A percentile compares a stretch with the other conserved stretches of the same genome.
Conservation (phyloP, 129 eudicot species). For the Calendula officinalis region DNA sequence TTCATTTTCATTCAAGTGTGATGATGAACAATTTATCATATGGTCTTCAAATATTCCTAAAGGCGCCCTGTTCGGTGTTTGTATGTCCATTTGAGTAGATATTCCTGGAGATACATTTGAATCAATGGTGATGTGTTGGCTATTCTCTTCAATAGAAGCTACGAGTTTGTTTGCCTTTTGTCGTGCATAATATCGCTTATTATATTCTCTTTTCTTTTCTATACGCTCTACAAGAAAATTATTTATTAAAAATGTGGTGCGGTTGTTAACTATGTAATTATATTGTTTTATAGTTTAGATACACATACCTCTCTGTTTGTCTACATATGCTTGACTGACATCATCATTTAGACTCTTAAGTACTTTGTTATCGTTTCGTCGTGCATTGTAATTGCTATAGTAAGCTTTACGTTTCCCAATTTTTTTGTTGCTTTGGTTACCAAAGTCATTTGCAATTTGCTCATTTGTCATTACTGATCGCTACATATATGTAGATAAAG, state of each 20-base stretch:
- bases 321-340: too few species aligned
- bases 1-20: not conserved
- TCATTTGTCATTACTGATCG: not conserved
- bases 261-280: not conserved
- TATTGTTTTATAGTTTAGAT: not conserved
- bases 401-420: not conserved
- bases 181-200: not conserved
- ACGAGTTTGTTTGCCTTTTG: not conserved
- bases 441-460: not conserved
- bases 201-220: not conserved
- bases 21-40: not conserved
- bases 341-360: too few species aligned
- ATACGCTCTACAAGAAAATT: not conserved
- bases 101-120: too few species aligned
- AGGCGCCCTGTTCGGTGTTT: not conserved
- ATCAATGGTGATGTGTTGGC: not conserved
- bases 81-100: too few species aligned
- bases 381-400: not conserved
- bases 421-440: not conserved
- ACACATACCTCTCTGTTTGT: not conserved
- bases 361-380: not conserved
- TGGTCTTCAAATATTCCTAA: not conserved
- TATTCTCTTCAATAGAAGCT: not conserved
- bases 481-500: not conserved
- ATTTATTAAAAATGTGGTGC: not conserved